phyloP scores from a whole-genome alignment of 2,329 filamentous ascomycete species.

The Botrytis squamosa region DNA sequence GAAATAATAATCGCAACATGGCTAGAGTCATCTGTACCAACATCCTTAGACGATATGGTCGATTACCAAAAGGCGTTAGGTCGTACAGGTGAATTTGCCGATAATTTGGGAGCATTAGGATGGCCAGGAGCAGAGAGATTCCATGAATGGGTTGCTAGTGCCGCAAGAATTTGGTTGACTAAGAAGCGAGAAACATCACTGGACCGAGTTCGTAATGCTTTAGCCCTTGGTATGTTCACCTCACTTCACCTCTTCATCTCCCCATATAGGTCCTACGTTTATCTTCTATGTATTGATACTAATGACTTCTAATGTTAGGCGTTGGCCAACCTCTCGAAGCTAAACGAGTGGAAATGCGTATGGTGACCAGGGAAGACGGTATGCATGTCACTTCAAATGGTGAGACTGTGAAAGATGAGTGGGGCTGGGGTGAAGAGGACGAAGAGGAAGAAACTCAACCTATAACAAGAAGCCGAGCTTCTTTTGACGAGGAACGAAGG shows the following conservation, averaged over 20 bases:
- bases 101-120: slow-evolving; percentile 57
- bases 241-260: neutral
- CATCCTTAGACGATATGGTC: slow-evolving; percentile 67
- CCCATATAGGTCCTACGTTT: neutral
- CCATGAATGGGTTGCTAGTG: slow-evolving; percentile 75
- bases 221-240: slow-evolving; percentile 47
- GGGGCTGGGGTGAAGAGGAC: slow-evolving; percentile 75
- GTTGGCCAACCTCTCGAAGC: slow-evolving; percentile 68
- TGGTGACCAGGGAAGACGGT: slow-evolving; percentile 66
- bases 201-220: slow-evolving; percentile 67
- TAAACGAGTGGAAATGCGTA: slow-evolving; percentile 81
- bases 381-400: slow-evolving; percentile 60
- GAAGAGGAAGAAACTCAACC: slow-evolving; percentile 44
- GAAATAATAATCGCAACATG: slow-evolving; percentile 69
- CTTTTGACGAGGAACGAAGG: slow-evolving; percentile 30
- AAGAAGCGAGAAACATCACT: slow-evolving; percentile 80
- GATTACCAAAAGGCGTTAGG: slow-evolving; percentile 71
- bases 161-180: slow-evolving; percentile 79
- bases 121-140: slow-evolving; percentile 66
- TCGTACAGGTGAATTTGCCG: slow-evolving; percentile 62
- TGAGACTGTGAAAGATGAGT: slow-evolving; percentile 51
- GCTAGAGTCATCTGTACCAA: slow-evolving; percentile 74
- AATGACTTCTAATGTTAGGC: slow-evolving; percentile 43
- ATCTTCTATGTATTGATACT: neutral
- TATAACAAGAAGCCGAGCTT: slow-evolving; percentile 29